These are phyloP conservation scores for Pythium vanterpoolii DNA, from an alignment of 352 stramenopile species.

Conservation along the genomic window DNA sequence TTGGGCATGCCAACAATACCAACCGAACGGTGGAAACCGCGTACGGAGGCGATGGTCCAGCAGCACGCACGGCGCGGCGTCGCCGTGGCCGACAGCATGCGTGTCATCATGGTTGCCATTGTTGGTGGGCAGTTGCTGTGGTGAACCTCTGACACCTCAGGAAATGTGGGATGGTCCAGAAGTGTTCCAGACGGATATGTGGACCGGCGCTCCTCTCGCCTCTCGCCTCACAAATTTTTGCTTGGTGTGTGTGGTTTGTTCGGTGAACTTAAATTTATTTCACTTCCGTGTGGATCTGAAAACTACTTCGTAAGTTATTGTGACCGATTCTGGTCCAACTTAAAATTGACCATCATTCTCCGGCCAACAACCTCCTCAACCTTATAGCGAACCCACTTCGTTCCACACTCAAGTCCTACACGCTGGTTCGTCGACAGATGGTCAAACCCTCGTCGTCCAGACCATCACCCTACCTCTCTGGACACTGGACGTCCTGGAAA, in stretches of 20 bases:
- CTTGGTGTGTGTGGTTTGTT: neutral
- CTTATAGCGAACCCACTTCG: constrained; percentile 2
- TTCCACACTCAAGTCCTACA: neutral
- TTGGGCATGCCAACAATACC: constrained; percentile 89
- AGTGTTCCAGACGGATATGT: neutral
- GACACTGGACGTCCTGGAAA: neutral
- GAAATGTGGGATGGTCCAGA: constrained; percentile 5
- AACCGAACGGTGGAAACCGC: constrained; percentile 74
- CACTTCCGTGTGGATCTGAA: neutral
- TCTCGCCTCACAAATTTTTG: neutral
- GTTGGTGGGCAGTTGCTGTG: neutral
- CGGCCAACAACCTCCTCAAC: neutral
- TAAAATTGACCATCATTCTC: neutral
- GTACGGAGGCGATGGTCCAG: constrained; percentile 12
- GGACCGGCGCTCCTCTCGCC: neutral
- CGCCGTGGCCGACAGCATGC: neutral
- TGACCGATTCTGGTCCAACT: neutral
- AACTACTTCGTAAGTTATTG: neutral
- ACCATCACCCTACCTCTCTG: neutral
- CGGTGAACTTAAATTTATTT: neutral
- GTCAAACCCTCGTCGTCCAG: neutral
- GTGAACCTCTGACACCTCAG: neutral
- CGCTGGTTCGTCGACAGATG: neutral
- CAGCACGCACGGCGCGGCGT: neutral
- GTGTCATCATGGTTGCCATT: constrained; percentile 14